Evolutionary conservation across 352 stramenopile genomes (phyloP).

Genomic region (Blastocystis sp.): DNA sequence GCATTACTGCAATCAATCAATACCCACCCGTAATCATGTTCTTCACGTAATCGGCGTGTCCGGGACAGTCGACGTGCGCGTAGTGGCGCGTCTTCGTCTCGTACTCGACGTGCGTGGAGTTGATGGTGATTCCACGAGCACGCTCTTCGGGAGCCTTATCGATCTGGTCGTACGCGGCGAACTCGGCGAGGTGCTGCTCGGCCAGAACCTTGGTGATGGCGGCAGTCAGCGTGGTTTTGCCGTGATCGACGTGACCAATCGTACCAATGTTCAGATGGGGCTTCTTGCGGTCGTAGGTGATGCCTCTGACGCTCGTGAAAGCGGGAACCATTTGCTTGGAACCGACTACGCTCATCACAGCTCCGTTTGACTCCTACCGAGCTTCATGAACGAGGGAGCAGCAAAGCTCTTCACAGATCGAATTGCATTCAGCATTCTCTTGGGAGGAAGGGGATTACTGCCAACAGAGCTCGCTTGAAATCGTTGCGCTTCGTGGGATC

Average conservation of each 20-base stretch:
- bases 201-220: constrained; percentile 83
- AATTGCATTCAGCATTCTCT: constrained; percentile 8
- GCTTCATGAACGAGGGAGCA: neutral
- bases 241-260: constrained; percentile 92
- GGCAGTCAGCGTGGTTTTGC: constrained; percentile 88
- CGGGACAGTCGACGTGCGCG: constrained; percentile 87
- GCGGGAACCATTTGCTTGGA: neutral
- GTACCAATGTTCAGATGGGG: constrained; percentile 91
- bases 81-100: constrained; percentile 81
- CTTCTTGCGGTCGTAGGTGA: constrained; percentile 70
- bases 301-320: neutral
- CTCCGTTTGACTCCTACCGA: neutral
- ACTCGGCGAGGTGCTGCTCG: constrained; percentile 69
- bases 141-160: constrained; percentile 86
- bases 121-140: constrained; percentile 86
- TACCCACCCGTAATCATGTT: constrained; percentile 86
- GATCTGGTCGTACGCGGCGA: constrained; percentile 81
- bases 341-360: neutral
- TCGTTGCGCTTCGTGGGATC: no score
- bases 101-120: constrained; percentile 77
- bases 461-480: no score
- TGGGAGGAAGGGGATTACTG: neutral
- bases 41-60: constrained; percentile 91
- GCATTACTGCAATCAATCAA: neutral
- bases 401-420: constrained; percentile 43